Evolutionary conservation across 2,329 filamentous ascomycete species (phyloP).

Genomic region (Claviceps citrina): DNA sequence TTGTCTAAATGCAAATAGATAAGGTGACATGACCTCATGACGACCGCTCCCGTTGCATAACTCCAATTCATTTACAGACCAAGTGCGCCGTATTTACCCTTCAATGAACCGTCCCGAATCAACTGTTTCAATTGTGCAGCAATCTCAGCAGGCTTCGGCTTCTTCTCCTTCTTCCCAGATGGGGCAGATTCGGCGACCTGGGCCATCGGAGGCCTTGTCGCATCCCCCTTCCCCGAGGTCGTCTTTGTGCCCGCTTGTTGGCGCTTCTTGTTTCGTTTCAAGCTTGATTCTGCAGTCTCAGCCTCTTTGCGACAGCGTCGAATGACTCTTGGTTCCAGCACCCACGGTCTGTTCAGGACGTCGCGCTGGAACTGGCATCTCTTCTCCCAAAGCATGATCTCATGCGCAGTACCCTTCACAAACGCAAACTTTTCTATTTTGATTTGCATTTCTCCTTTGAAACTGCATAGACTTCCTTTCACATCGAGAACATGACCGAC

Average conservation of each 20-base stretch:
- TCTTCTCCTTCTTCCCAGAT: slow-evolving; percentile 3
- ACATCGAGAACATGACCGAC: slow-evolving; percentile 42
- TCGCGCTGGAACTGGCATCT: slow-evolving; percentile 32
- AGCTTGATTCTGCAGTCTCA: slow-evolving; percentile 18
- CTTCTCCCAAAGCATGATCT: slow-evolving; percentile 45
- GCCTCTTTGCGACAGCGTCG: slow-evolving; percentile 34
- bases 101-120: slow-evolving; percentile 14
- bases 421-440: slow-evolving; percentile 34
- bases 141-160: not conserved
- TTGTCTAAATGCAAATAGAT: not conserved
- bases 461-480: slow-evolving; percentile 35
- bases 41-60: not conserved
- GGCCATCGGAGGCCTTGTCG: not conserved
- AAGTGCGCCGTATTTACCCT: slow-evolving; percentile 20
- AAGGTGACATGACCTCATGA: not conserved
- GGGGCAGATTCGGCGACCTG: slow-evolving; percentile 1
- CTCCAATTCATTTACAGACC: slow-evolving; percentile 14
- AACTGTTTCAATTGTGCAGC: slow-evolving; percentile 13
- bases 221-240: not conserved
- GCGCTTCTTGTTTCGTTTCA: slow-evolving; percentile 14
- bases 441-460: slow-evolving; percentile 35
- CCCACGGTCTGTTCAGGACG: slow-evolving; percentile 38
- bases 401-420: slow-evolving; percentile 37
- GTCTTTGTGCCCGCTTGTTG: slow-evolving; percentile 9
- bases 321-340: slow-evolving; percentile 33